A percentile compares a stretch with the other conserved stretches of the same genome.
These are phyloP conservation scores for Gossypioides kirkii DNA, from an alignment of 345 rosid species.

Conservation along the genomic window DNA sequence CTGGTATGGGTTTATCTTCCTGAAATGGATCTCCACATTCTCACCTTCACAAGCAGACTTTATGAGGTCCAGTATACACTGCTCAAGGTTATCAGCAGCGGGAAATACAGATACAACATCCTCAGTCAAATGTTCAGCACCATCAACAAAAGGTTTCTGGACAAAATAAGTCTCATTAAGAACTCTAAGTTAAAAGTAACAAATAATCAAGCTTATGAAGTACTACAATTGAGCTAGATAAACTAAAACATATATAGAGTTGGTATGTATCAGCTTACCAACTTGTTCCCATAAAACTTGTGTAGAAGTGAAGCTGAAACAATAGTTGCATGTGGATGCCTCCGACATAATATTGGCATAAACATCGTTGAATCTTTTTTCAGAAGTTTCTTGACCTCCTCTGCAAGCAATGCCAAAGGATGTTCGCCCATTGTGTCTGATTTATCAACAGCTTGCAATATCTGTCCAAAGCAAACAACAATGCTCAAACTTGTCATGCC, in stretches of 20 bases:
- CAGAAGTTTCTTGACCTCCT: slow-evolving; percentile 73
- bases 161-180: slow-evolving; percentile 25
- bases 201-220: slow-evolving; percentile 10
- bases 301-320: slow-evolving; percentile 83
- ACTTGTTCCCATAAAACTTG: slow-evolving; percentile 76
- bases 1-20: slow-evolving; percentile 75
- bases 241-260: slow-evolving; percentile 1
- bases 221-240: neutral
- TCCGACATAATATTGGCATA: slow-evolving; percentile 71
- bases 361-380: slow-evolving; percentile 61
- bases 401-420: slow-evolving; percentile 83
- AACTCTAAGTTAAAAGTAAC: slow-evolving; percentile 12
- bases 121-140: slow-evolving; percentile 85
- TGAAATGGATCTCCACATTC: slow-evolving; percentile 50
- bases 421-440: slow-evolving; percentile 61
- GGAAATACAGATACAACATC: slow-evolving; percentile 91
- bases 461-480: slow-evolving; percentile 34
- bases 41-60: slow-evolving; percentile 56
- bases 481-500: neutral
- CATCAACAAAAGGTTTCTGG: slow-evolving; percentile 94
- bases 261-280: slow-evolving; percentile 52
- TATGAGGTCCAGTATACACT: slow-evolving; percentile 59
- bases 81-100: slow-evolving; percentile 87
- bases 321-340: slow-evolving; percentile 76
- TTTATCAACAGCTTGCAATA: slow-evolving; percentile 57